phyloP scores from a whole-genome alignment of 1,284 basidiomycete genomes.

The Sphaerobolus stellatus region DNA sequence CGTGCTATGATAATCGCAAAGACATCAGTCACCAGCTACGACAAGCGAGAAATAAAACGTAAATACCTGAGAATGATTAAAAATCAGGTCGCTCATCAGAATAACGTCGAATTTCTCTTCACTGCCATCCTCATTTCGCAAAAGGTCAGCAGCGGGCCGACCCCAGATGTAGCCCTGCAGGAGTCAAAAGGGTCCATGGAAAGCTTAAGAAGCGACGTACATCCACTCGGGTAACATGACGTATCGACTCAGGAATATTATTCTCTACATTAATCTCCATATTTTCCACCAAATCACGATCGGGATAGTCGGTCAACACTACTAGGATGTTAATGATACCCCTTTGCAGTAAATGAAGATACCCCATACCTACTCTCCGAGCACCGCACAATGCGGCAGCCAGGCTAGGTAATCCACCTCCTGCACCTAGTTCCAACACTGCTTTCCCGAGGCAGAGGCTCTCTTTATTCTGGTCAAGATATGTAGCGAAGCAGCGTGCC shows the following conservation, averaged over 20 bases:
- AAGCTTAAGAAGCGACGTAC: background rate
- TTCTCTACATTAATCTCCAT: conserved; percentile 65
- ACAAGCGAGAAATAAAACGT: background rate
- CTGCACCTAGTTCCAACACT: conserved; percentile 91
- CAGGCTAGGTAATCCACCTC: conserved; percentile 85
- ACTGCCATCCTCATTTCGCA: conserved; percentile 33
- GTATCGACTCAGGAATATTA: conserved; percentile 47
- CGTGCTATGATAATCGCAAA: conserved; percentile 57
- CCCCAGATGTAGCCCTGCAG: conserved; percentile 90
- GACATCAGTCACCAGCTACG: background rate
- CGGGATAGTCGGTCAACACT: conserved; percentile 92
- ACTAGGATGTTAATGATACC: conserved; percentile 35
- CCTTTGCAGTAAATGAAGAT: too few relatives aligned
- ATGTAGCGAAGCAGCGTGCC: conserved; percentile 70
- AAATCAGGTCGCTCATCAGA: conserved; percentile 89
- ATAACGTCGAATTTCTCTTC: conserved; percentile 66
- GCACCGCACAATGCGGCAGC: conserved; percentile 72
- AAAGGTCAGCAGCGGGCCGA: conserved; percentile 54
- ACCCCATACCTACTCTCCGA: conserved; percentile 12
- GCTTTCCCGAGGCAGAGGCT: conserved; percentile 34
- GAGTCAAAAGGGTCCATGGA: background rate
- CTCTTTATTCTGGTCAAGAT: conserved; percentile 58
- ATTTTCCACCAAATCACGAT: conserved; percentile 76
- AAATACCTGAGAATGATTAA: conserved; percentile 79
- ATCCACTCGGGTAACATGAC: conserved; percentile 48